Conservation (phyloP, 2,329 filamentous ascomycete species). For the Nothomitra cinnamomea region DNA sequence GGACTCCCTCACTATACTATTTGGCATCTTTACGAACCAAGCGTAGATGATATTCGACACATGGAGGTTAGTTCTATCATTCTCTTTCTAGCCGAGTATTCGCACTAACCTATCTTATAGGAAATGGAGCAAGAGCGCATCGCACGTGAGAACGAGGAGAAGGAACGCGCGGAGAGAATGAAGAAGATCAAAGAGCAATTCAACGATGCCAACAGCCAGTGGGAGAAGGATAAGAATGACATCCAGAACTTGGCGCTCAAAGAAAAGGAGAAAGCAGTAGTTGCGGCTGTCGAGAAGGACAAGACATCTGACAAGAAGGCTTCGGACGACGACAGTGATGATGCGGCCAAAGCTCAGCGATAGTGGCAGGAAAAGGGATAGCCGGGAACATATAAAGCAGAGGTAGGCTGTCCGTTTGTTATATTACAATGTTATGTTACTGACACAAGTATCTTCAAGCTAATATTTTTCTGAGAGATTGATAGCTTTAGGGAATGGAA, state of each 20-base stretch:
- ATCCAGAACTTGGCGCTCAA: constrained; percentile 51
- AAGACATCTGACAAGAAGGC: background rate
- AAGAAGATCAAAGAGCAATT: constrained; percentile 72
- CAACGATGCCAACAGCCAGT: constrained; percentile 57
- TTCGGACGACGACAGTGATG: background rate
- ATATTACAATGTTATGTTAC: background rate
- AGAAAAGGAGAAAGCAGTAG: constrained; percentile 23
- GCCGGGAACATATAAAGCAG: background rate
- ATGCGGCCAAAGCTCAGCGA: background rate
- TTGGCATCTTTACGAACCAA: constrained; percentile 99
- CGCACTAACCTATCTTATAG: constrained; percentile 22
- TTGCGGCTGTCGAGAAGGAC: background rate
- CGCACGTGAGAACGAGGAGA: constrained; percentile 64
- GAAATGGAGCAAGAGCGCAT: constrained; percentile 87
- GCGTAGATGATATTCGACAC: constrained; percentile 86
- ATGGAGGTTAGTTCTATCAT: constrained; percentile 51
- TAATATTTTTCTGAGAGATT: too few relatives aligned
- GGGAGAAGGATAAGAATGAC: constrained; percentile 76
- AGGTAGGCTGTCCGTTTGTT: background rate
- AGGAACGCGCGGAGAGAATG: constrained; percentile 51
- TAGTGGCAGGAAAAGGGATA: background rate
- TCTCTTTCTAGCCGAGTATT: background rate
- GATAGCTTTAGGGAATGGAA: too few relatives aligned
- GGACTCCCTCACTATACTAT: constrained; percentile 96
- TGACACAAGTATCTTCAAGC: background rate